Conservation (phyloP, 805 yeast genomes). For the Lachancea mirantina region DNA sequence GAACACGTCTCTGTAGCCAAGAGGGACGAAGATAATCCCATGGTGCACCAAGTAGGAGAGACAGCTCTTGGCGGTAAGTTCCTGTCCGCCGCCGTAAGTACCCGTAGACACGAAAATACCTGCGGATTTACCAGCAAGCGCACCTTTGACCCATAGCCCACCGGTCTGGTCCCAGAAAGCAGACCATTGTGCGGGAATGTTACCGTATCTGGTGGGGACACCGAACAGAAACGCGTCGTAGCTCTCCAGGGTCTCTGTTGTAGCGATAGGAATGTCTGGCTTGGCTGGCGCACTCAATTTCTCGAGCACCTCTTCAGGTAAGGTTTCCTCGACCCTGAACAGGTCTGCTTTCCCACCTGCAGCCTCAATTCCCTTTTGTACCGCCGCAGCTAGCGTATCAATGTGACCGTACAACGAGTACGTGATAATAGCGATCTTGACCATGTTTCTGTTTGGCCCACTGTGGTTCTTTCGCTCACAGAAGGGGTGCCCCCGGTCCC, state of each 20-base stretch:
- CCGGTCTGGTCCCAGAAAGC: constrained; percentile 76
- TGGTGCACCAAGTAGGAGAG: constrained; percentile 62
- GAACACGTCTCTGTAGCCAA: constrained; percentile 61
- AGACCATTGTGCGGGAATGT: constrained; percentile 67
- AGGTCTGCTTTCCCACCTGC: constrained; percentile 66
- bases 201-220: constrained; percentile 74
- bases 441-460: constrained; percentile 24
- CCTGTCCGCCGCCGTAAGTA: constrained; percentile 74
- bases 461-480: too few relatives aligned
- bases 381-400: constrained; percentile 56
- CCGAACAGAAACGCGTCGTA: constrained; percentile 77
- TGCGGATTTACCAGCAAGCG: constrained; percentile 63
- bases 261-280: constrained; percentile 50
- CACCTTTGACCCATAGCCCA: constrained; percentile 65
- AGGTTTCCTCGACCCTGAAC: constrained; percentile 72
- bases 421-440: constrained; percentile 42
- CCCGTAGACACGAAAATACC: constrained; percentile 70
- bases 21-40: constrained; percentile 69
- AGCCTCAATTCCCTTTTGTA: constrained; percentile 57
- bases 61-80: constrained; percentile 53
- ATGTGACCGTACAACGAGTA: constrained; percentile 81
- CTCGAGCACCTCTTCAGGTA: constrained; percentile 49
- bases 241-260: constrained; percentile 44
- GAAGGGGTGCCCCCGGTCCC: too few relatives aligned
- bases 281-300: constrained; percentile 61